Evolutionary conservation across 2,329 filamentous ascomycete genomes (phyloP), one percentile per base, ranked within the genome.

Genomic region (Teratosphaeria nubilosa): DNA sequence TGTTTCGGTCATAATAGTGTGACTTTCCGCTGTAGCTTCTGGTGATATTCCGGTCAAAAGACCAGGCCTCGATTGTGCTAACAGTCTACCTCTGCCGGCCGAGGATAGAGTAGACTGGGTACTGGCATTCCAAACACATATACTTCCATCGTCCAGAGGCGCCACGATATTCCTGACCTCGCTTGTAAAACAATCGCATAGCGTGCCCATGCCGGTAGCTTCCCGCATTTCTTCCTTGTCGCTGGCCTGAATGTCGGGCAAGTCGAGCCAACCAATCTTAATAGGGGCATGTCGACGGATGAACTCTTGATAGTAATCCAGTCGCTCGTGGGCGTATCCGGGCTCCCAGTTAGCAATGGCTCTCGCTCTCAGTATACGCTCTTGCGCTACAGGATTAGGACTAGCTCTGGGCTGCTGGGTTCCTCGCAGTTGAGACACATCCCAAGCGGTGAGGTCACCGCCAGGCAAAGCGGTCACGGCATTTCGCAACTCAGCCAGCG

Each of bases 251-350:
- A 67, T 59, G 30, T 67, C 64, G 31, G 86, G 85, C 57, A 82
- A 79, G 68, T 91, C 81, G 50, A 95, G 78, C 91, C 91, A 96
- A 65, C 82, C 86, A 56, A 90, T 77, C 14, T 80, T 80, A n/a
- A 90, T 79, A 0, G 86, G 85, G 0, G 84, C 90, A 72, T 91
- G 81, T 34, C 91, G 82, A 56, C 91, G 89, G 62, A 95, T 86
- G 68, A 91, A 96, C 72, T 96, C 91, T 57, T 88, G 82, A 71
- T 95, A 96, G 87, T 90, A 96, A 54, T 88, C 84, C 22, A 91
- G 79, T 48, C 77, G 78, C 73, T 96, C 91, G 4, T 74, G 76
- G 0, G 85, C 82, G 62, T 87, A 90, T 0, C 83, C 83, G 0
- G 89, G 89, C 65, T 96, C 90, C 91, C 91, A 96, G 64, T 90